phyloP scores from a whole-genome alignment of 148 eudicot species.

The Fallopia convolvulus region DNA sequence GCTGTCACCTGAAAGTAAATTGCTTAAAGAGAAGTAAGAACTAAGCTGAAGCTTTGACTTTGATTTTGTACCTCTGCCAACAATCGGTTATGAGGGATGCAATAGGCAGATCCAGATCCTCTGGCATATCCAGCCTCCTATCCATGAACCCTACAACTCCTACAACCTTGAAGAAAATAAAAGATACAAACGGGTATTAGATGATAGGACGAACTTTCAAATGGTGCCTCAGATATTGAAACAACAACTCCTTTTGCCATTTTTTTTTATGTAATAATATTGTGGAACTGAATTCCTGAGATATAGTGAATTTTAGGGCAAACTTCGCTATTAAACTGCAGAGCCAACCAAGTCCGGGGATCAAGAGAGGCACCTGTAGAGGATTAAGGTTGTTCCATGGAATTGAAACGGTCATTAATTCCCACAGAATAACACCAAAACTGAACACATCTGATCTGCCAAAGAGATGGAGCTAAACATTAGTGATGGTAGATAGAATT shows the following conservation, averaged over 20 bases:
- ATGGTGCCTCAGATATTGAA: not conserved
- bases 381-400: constrained; percentile 74
- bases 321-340: not conserved
- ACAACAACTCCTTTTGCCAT: not conserved
- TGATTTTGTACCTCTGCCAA: constrained; percentile 53
- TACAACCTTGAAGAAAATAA: constrained; percentile 45
- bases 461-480: not conserved
- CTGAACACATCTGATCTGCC: constrained; percentile 88
- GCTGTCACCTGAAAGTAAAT: not conserved
- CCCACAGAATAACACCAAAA: constrained; percentile 84
- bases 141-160: constrained; percentile 89
- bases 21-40: not conserved
- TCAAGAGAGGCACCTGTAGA: constrained; percentile 45
- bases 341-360: not conserved
- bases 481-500: not conserved
- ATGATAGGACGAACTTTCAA: not conserved
- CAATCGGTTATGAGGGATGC: constrained; percentile 60
- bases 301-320: not conserved
- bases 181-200: not conserved
- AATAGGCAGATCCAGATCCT: constrained; percentile 45
- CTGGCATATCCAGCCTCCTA: constrained; percentile 63
- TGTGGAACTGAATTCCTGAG: not conserved
- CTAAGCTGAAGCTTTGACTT: not conserved
- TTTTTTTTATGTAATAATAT: not conserved
- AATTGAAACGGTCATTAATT: constrained; percentile 58